Base-by-base conservation (phyloP, 768 basidiomycete genomes). In the Mycena venus region DNA sequence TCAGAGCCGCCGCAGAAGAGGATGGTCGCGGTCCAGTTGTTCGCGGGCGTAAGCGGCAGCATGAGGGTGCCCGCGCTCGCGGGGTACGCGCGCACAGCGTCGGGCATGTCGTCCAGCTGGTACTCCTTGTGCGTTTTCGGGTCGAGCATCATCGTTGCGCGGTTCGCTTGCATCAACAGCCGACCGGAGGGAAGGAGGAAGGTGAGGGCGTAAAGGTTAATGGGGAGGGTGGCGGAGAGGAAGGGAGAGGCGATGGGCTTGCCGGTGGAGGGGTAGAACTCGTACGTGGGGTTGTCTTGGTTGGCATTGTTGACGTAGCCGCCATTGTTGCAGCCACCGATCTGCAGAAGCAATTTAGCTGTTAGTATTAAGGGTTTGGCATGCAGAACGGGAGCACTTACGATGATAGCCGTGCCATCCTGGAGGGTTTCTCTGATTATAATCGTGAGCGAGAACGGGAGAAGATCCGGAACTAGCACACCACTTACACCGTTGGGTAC, bases 1-100 rank as follows among this genome's bases (percentile, higher is more conserved):
- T 93, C 88, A 47, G 93, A 92, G 2, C 96, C 96, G 40, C 96
- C 96, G 74, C 96, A 97, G 83, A 97, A 95, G 70, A 97, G 79
- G 66, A 96, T 81, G 0, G 94, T 95, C 2, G 94, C 94, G 0
- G 92, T 94, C 85, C 91, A 97, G 81, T 94, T 93, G 83, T 97
- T 96, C 9, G 88, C 91, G 1, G 94, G 92, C 0, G 94, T 96
- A 27, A 97, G 87, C 2, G 95, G 95, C 10, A 96, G 84, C 92
- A 97, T 93, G 31, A 90, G 87, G 25, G 88, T 91, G 17, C 93
- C 95, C 3, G 92, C 94, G 73, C 93, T 94, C 9, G 93, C 95
- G 32, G 94, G 94, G 82, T 95, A 95, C 61, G 91, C 89, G 75
- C 94, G 84, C 23, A 93, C 89, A n/a, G 93, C 94, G 77, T 92